A percentile compares a stretch with the other conserved stretches of the same genome.
Evolutionary conservation across 2,329 filamentous ascomycete species (phyloP).

Genomic region (Cladobotryum mycophilum): DNA sequence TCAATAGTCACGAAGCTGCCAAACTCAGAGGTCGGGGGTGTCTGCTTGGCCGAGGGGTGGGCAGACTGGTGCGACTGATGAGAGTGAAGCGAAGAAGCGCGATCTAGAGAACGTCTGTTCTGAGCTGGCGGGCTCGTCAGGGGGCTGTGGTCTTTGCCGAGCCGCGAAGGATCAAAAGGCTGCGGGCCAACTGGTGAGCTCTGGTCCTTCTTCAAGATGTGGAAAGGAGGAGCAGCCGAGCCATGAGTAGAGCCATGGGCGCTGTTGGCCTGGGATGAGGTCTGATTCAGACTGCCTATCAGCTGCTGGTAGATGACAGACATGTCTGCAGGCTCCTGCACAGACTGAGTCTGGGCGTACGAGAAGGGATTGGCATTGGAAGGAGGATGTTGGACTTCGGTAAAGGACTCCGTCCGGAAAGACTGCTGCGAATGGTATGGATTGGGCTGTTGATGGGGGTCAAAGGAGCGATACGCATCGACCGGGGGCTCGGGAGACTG

Average conservation of each 20-base stretch:
- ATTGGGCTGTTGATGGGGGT: constrained; percentile 22
- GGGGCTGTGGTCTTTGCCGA: constrained; percentile 37
- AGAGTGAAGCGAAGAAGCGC: constrained; percentile 27
- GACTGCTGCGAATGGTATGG: constrained; percentile 21
- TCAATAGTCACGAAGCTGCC: constrained; percentile 29
- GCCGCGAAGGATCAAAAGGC: constrained; percentile 33
- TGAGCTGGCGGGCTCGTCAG: constrained; percentile 39
- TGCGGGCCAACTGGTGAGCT: constrained; percentile 33
- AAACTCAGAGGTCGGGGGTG: constrained; percentile 26
- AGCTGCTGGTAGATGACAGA: constrained; percentile 33
- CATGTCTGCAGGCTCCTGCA: constrained; percentile 34
- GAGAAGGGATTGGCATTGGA: constrained; percentile 22
- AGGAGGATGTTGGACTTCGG: constrained; percentile 17
- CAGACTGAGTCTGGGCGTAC: constrained; percentile 15
- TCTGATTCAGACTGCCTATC: constrained; percentile 30
- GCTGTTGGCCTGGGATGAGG: constrained; percentile 36
- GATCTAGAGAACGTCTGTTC: constrained; percentile 31
- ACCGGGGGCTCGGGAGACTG: constrained; percentile 32
- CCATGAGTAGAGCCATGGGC: constrained; percentile 28
- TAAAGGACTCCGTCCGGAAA: constrained; percentile 23
- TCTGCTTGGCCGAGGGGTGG: constrained; percentile 16
- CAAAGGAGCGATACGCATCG: constrained; percentile 24
- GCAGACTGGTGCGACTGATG: constrained; percentile 20
- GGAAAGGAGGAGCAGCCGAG: constrained; percentile 32
- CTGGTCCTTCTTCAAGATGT: constrained; percentile 47